Base-by-base conservation (phyloP, 163 green algal genomes). In the Trebouxiophyceae sp. region DNA sequence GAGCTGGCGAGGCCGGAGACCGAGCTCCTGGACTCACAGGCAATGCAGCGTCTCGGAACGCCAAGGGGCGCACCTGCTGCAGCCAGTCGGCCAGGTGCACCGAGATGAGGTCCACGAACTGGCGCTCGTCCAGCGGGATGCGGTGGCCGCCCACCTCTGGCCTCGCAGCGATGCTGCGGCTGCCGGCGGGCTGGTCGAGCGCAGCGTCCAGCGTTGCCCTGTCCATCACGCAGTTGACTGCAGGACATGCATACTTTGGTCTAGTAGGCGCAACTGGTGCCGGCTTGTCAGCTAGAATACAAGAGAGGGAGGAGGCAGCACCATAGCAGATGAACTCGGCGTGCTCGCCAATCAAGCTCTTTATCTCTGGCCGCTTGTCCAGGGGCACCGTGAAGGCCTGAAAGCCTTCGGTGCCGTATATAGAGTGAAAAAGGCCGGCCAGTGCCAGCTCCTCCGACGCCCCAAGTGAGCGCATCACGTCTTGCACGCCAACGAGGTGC, bases 31-130 rank as follows among this genome's bases (percentile, higher is more conserved):
- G 12, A 50, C 39, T 8, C 39, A 8, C 16, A 50, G 39, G 39
- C 39, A 50, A 50, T 50, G 8, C 39, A 50, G n/a, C n/a, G n/a
- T n/a, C n/a, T n/a, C n/a, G n/a, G n/a, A n/a, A n/a, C n/a, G n/a
- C n/a, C n/a, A n/a, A n/a, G n/a, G n/a, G n/a, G n/a, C n/a, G n/a
- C n/a, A 50, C 39, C 39, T 50, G 39, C 39, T 50, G 39, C 39
- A 50, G 39, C 55, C 50, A 60, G 33, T 62, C 32, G 54, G 24
- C 76, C 61, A 33, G 50, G 2, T 75, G 73, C 32, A 73, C 67
- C 44, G 71, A 72, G 45, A 84, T 79, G 8, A 84, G 70, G 33
- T 84, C 77, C 4, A 65, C 68, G 59, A 79, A 79, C 34, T 67
- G 60, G 32, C 76, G 7, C 8, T 67, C 46, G 5, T 45, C 54